Evolutionary conservation across 176 grass and related monocot species (phyloP), one percentile per base, ranked within the genome.

Genomic region (Cenchrus americanus): DNA sequence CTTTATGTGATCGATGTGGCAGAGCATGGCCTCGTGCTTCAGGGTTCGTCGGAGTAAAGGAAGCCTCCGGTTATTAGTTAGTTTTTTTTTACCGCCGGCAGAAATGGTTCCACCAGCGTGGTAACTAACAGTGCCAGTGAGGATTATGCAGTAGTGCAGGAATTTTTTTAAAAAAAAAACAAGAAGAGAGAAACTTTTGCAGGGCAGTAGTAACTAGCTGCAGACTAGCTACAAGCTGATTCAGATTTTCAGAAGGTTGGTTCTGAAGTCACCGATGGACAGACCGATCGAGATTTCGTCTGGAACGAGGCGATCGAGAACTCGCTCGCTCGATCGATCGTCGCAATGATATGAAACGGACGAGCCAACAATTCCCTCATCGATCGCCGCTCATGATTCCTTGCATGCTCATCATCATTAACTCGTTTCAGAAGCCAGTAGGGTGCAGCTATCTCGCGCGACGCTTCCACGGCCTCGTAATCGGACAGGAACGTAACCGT

Each of bases 1-100:
- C 27, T 30, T 30, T 30, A 30, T 30, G 19, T 14, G 53, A 82
- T 82, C 83, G 78, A 86, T 82, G 71, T 26, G 63, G 88, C 44
- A 23, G 30, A 18, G 64, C 88, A 82, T 50, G 3, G 48, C 23
- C 0, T 82, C 55, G 78, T 86, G 78, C 32, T 82, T 15, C 71
- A 4, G 48, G 64, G 1, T 66, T 71, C 65, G 8, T 71, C 65
- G 8, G 65, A 82, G 55, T 24, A 17, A 77, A 65, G 64, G 48
- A 11, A 14, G 12, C 14, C 3, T 60, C 57, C 4, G n/a, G 17
- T 55, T 49, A 8, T 19, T 14, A 19, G 17, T 37, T n/a, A n/a
- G n/a, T 62, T 23, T 8, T 8, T 14, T 15, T 42, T 44, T 24
- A 70, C 68, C 0, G 68, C 42, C 6, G 68, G 12, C 11, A 70